Base-by-base conservation (phyloP, 2,329 filamentous ascomycete species). In the Neofusicoccum parvum region DNA sequence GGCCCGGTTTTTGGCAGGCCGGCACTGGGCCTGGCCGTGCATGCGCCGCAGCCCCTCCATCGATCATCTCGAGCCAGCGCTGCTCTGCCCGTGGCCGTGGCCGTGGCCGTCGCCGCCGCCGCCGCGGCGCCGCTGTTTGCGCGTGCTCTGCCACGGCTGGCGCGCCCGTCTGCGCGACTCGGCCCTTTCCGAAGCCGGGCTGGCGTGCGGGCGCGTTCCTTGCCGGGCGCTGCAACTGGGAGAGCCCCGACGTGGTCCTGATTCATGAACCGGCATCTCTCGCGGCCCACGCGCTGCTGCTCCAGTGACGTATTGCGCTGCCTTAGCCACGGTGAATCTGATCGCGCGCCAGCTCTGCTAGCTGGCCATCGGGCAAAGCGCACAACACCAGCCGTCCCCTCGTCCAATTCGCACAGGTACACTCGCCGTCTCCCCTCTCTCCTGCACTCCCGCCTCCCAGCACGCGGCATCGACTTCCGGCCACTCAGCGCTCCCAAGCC, bases 101-200 rank as follows among this genome's bases (percentile, higher is more conserved):
- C 56, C 36, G 23, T 23, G 15, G 54, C 20, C 15, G 9, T 12
- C 41, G 17, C 6, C n/a, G 17, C 4, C 27, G 56, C 32, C 43
- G 45, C 37, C 46, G 59, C 34, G 10, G 17, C 37, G 27, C 17
- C 23, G 36, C 23, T 51, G 46, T 23, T 39, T 34, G 39, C 36
- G 59, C 59, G 41, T 46, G 27, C 11, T 15, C 59, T 62, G 58
- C 58, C 46, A 37, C 45, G 12, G 39, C 46, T 23, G 23, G 23
- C 23, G 32, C 15, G 10, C 11, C 48, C 48, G 32, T 45, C 15
- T 14, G 48, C 51, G 32, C 54, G 45, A 65, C 46, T 60, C 64
- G 54, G 64, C 23, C 64, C 51, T 65, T 59, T 59, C 53, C 53
- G 51, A 58, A 60, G 54, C 53, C 64, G 51, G 39, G 43, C 62